Evolutionary conservation across 106 monocot genomes (phyloP).

Genomic region (Alisma plantagoaquatica): DNA sequence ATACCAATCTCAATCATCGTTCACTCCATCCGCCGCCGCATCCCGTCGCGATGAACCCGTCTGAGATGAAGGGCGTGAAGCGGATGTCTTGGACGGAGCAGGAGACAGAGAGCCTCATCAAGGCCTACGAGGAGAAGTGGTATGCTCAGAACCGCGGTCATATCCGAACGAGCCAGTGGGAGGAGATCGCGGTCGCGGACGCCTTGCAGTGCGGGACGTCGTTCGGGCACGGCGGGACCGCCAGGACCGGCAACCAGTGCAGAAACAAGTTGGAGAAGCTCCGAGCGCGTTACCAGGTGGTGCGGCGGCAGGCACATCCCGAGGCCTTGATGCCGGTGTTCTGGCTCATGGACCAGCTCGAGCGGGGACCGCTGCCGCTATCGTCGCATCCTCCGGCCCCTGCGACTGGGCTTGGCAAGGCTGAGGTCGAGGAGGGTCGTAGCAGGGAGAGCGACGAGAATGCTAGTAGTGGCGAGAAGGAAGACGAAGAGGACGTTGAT

Average conservation of each 20-base stretch:
- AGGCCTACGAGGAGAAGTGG: constrained; percentile 64
- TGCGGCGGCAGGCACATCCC: constrained; percentile 21
- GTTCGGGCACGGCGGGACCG: constrained; percentile 14
- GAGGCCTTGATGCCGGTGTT: constrained; percentile 55
- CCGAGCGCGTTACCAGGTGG: constrained; percentile 46
- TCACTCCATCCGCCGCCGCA: too few species aligned
- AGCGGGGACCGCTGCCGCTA: constrained; percentile 37
- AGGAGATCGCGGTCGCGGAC: constrained; percentile 47
- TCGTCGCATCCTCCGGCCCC: constrained; percentile 6
- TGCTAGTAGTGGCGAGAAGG: constrained; percentile 4
- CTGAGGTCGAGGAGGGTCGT: background rate
- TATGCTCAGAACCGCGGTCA: constrained; percentile 45
- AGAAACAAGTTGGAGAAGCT: constrained; percentile 82
- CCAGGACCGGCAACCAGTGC: constrained; percentile 59
- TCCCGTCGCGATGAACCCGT: too few species aligned
- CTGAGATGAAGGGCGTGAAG: too few species aligned
- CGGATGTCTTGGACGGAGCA: constrained; percentile 38
- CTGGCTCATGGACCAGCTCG: constrained; percentile 43
- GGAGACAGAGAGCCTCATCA: constrained; percentile 48
- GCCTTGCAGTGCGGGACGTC: too few species aligned
- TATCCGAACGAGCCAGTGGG: constrained; percentile 60
- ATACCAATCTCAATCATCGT: too few species aligned
- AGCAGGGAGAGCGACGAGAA: constrained; percentile 25
- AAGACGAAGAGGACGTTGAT: constrained; percentile 9
- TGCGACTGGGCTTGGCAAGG: background rate